Percentiles rank a stretch among this genome's conserved stretches.
These are phyloP conservation scores for Fusarium sp. DNA, from an alignment of 2,329 filamentous ascomycete species.

Conservation along the genomic window DNA sequence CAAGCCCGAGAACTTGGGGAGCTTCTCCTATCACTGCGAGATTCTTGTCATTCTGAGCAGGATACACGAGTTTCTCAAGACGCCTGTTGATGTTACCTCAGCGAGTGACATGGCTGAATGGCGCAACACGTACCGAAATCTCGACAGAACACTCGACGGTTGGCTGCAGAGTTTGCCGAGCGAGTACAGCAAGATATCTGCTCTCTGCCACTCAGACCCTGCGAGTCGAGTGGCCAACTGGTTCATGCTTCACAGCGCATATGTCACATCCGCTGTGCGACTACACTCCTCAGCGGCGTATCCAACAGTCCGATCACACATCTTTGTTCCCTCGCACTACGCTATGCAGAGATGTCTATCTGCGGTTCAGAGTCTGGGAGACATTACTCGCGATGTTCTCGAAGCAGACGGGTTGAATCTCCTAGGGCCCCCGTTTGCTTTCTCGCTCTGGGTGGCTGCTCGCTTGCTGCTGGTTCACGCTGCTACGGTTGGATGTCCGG, in stretches of 20 bases:
- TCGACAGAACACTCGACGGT: constrained; percentile 54
- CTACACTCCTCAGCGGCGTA: constrained; percentile 59
- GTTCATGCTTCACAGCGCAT: constrained; percentile 60
- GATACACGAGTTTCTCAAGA: constrained; percentile 57
- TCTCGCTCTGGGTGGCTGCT: constrained; percentile 58
- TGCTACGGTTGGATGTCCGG: constrained; percentile 51
- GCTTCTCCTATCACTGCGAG: constrained; percentile 59
- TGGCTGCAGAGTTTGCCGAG: constrained; percentile 58
- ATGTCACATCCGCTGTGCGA: constrained; percentile 57
- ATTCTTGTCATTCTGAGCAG: constrained; percentile 56
- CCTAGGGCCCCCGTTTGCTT: constrained; percentile 57
- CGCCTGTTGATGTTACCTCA: constrained; percentile 54
- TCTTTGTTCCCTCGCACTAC: constrained; percentile 58
- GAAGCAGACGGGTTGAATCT: constrained; percentile 57
- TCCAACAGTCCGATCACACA: constrained; percentile 53
- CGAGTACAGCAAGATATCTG: constrained; percentile 59
- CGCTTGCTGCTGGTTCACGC: constrained; percentile 56
- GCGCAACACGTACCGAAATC: constrained; percentile 55
- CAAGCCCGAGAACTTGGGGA: constrained; percentile 57
- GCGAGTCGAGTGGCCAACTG: constrained; percentile 59
- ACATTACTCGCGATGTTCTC: constrained; percentile 57
- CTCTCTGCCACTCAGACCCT: constrained; percentile 58
- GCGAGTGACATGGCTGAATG: constrained; percentile 53
- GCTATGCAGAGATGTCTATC: constrained; percentile 59
- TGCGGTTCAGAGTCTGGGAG: constrained; percentile 56